These are phyloP conservation scores for Microcos paniculata DNA, from an alignment of 345 rosid genomes.

Conservation along the genomic window DNA sequence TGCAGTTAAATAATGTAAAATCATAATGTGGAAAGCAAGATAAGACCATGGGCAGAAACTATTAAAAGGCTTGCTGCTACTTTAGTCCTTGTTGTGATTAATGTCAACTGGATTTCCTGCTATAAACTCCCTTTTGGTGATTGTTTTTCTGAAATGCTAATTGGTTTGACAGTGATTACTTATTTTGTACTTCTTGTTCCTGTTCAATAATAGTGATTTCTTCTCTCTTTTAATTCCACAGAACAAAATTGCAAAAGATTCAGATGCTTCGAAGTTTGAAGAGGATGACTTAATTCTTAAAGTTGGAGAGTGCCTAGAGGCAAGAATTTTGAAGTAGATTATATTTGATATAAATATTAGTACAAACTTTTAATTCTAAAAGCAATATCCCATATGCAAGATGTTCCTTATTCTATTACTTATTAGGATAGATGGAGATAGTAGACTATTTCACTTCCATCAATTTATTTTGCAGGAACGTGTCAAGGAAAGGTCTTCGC, in stretches of 20 bases:
- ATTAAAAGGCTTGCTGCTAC: background rate
- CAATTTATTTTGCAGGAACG: conserved; percentile 59
- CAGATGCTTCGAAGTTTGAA: conserved; percentile 58
- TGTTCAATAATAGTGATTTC: conserved; percentile 17
- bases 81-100: no score
- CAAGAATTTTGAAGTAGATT: conserved; percentile 35
- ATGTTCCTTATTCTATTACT: background rate
- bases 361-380: background rate
- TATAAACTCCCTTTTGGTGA: background rate
- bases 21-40: background rate
- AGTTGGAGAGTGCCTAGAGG: conserved; percentile 96
- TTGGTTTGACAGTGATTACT: background rate
- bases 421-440: background rate
- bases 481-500: conserved; percentile 73
- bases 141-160: background rate
- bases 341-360: background rate
- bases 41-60: background rate
- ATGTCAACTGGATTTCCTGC: background rate
- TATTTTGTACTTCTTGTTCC: background rate
- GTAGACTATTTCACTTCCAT: conserved; percentile 9
- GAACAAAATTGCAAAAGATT: conserved; percentile 83
- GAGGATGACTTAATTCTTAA: conserved; percentile 81
- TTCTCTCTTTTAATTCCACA: conserved; percentile 32
- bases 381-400: conserved; percentile 1
- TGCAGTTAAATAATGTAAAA: background rate